A percentile compares a stretch with the other conserved stretches of the same genome.
These are phyloP conservation scores for Tolypocladium endophyticum DNA, from an alignment of 2,329 filamentous ascomycete species.

Conservation along the genomic window DNA sequence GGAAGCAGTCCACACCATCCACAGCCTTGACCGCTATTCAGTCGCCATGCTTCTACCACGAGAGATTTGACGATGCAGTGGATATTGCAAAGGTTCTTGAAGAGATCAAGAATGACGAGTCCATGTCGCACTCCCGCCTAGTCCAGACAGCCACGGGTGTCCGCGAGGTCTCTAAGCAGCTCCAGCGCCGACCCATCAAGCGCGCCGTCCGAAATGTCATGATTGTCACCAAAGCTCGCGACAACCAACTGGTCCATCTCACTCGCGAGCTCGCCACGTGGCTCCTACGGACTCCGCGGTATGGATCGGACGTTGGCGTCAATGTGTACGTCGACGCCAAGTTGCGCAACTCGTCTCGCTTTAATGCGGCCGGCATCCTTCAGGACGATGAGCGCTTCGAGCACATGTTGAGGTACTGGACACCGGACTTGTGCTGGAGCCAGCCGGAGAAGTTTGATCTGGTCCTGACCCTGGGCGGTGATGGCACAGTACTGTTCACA, in stretches of 20 bases:
- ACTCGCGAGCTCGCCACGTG: constrained; percentile 82
- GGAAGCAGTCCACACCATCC: constrained; percentile 22
- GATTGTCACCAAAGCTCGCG: constrained; percentile 96
- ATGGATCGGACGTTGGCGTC: constrained; percentile 81
- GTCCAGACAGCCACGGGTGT: constrained; percentile 94
- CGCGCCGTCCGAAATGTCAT: constrained; percentile 88
- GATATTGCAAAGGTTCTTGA: constrained; percentile 92
- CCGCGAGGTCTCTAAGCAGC: constrained; percentile 87
- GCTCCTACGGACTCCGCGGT: constrained; percentile 80
- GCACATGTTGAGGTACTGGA: constrained; percentile 90
- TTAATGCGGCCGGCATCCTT: constrained; percentile 64
- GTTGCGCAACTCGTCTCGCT: constrained; percentile 76
- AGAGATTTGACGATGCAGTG: constrained; percentile 90
- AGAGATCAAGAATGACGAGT: constrained; percentile 82
- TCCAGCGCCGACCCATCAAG: constrained; percentile 85
- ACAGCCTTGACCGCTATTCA: constrained; percentile 54
- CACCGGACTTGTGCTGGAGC: constrained; percentile 88
- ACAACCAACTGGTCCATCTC: constrained; percentile 83
- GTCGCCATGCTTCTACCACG: constrained; percentile 96
- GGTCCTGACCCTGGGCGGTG: constrained; percentile 77
- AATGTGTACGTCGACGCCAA: constrained; percentile 99
- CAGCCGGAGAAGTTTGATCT: constrained; percentile 92
- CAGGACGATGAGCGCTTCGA: constrained; percentile 66
- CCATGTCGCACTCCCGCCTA: constrained; percentile 84
- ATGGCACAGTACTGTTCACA: constrained; percentile 80